Evolutionary conservation across 768 basidiomycete genomes (phyloP).

Genomic region (Hericium rajendrae): DNA sequence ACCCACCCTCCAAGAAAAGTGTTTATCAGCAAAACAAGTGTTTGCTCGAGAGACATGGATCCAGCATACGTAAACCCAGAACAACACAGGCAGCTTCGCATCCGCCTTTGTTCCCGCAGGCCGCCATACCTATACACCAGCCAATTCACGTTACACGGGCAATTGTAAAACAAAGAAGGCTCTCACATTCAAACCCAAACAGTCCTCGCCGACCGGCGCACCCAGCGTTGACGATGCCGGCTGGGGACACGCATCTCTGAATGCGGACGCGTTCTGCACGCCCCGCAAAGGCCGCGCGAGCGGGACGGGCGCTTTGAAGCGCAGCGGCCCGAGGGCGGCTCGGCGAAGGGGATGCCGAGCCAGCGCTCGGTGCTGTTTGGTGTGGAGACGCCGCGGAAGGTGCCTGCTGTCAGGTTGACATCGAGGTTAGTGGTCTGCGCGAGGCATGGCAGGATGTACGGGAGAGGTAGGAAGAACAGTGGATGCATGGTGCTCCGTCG

Average conservation of each 20-base stretch:
- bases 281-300: slow-evolving; percentile 23
- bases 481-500: background rate
- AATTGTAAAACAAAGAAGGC: background rate
- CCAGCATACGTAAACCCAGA: slow-evolving; percentile 26
- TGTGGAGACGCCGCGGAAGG: slow-evolving; percentile 35
- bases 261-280: slow-evolving; percentile 34
- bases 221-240: slow-evolving; percentile 25
- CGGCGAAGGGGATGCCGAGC: slow-evolving; percentile 53
- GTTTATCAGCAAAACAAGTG: background rate
- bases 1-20: background rate
- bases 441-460: background rate
- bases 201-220: slow-evolving; percentile 41
- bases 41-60: background rate
- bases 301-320: slow-evolving; percentile 46
- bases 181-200: slow-evolving; percentile 42
- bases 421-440: slow-evolving; percentile 13
- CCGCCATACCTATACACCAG: slow-evolving; percentile 20
- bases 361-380: slow-evolving; percentile 40
- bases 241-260: slow-evolving; percentile 51
- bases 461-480: background rate
- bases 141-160: background rate
- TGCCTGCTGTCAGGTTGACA: slow-evolving; percentile 33
- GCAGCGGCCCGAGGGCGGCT: slow-evolving; percentile 45
- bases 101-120: slow-evolving; percentile 16
- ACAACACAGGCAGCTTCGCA: slow-evolving; percentile 22